Evolutionary conservation across 192 early-diverging fungal genomes (phyloP).

Genomic region (Geranomyces variabilis): DNA sequence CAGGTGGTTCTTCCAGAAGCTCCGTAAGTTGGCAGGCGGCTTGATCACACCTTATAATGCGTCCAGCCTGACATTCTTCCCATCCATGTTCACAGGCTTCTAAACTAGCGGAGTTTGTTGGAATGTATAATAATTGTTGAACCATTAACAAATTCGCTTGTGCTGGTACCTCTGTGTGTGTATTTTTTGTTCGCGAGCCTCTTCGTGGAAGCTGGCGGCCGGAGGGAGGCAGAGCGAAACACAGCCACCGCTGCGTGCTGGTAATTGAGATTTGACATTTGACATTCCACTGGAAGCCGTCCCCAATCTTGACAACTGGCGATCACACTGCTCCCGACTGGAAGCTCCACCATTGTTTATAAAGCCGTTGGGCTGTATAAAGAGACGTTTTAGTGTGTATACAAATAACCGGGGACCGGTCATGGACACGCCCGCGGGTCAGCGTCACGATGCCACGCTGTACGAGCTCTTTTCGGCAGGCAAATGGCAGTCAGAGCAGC

Average conservation of each 20-base stretch:
- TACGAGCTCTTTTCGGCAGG: neutral
- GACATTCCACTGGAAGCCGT: too few relatives aligned
- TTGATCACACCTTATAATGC: neutral
- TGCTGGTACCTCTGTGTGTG: neutral
- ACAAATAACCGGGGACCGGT: neutral
- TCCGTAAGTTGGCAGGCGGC: conserved; percentile 51
- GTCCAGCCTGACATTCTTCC: neutral
- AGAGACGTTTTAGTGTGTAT: too few relatives aligned
- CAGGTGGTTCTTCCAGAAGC: conserved; percentile 99
- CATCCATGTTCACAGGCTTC: conserved; percentile 1
- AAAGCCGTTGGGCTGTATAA: too few relatives aligned
- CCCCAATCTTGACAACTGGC: too few relatives aligned
- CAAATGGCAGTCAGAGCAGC: neutral
- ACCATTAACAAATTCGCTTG: conserved; percentile 5
- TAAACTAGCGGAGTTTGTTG: conserved; percentile 12
- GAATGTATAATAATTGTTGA: conserved; percentile 4
- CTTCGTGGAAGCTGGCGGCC: too few relatives aligned
- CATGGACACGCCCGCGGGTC: conserved; percentile 3
- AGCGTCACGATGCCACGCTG: neutral
- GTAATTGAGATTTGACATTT: too few relatives aligned
- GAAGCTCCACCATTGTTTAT: too few relatives aligned
- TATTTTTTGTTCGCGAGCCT: too few relatives aligned
- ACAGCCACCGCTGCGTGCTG: too few relatives aligned
- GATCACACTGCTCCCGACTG: too few relatives aligned
- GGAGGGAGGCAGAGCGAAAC: too few relatives aligned